These are phyloP conservation scores for Paramecium bursaria DNA, from an alignment of 73 alveolate genomes.

Conservation along the genomic window DNA sequence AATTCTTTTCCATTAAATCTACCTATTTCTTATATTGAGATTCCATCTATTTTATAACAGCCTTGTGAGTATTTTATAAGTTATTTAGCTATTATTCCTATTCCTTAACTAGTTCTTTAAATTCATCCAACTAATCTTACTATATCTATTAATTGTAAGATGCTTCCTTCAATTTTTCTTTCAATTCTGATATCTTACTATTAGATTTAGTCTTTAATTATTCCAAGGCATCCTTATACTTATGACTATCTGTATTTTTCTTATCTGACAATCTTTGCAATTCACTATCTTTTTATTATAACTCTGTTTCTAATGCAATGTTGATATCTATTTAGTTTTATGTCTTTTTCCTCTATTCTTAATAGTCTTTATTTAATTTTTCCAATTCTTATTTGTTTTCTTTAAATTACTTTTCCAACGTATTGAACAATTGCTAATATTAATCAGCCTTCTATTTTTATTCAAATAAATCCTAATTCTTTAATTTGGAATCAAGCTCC, in stretches of 20 bases:
- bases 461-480: background rate
- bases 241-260: background rate
- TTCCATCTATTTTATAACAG: conserved; percentile 8
- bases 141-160: background rate
- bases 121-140: conserved; percentile 34
- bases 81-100: conserved; percentile 13
- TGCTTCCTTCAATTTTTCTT: conserved; percentile 23
- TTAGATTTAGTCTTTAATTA: conserved; percentile 23
- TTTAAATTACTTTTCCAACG: conserved; percentile 18
- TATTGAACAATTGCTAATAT: background rate
- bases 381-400: conserved; percentile 25
- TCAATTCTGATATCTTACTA: conserved; percentile 22
- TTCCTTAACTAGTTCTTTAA: conserved; percentile 29
- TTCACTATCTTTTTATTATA: background rate
- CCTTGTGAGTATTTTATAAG: background rate
- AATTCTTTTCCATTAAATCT: background rate
- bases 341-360: background rate
- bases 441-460: background rate
- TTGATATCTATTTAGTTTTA: conserved; percentile 14
- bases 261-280: background rate
- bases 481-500: background rate
- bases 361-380: background rate
- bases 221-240: background rate
- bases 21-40: conserved; percentile 9
- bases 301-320: conserved; percentile 16